phyloP scores from a whole-genome alignment of 352 stramenopile genomes.

The Phytophthora agathidicida region DNA sequence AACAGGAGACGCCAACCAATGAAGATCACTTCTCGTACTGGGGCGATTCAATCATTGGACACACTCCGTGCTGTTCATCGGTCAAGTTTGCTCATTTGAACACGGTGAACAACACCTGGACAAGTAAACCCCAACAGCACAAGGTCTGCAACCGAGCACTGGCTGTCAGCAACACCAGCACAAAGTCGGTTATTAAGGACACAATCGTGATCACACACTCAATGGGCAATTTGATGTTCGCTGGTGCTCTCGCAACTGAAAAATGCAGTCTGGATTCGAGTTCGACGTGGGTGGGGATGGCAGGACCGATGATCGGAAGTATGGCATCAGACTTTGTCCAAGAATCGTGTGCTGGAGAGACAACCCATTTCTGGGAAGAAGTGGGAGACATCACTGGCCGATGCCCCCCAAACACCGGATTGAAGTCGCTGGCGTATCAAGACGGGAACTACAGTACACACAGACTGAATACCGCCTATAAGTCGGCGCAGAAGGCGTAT shows the following conservation, averaged over 20 bases:
- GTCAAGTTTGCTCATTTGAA: slow-evolving; percentile 14
- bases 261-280: slow-evolving; percentile 19
- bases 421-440: slow-evolving; percentile 38
- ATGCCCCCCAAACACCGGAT: slow-evolving; percentile 23
- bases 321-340: slow-evolving; percentile 21
- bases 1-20: slow-evolving; percentile 6
- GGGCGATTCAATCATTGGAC: slow-evolving; percentile 6
- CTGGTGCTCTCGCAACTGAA: slow-evolving; percentile 13
- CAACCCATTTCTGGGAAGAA: slow-evolving; percentile 1
- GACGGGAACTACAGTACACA: slow-evolving; percentile 15
- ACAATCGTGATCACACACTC: slow-evolving; percentile 17
- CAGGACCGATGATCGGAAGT: slow-evolving; percentile 12
- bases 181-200: background rate
- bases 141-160: slow-evolving; percentile 12
- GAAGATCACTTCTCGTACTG: slow-evolving; percentile 13
- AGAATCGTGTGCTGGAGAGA: slow-evolving; percentile 5
- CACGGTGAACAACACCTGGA: slow-evolving; percentile 12
- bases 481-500: slow-evolving; percentile 20
- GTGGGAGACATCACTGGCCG: slow-evolving; percentile 10
- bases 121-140: slow-evolving; percentile 2
- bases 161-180: slow-evolving; percentile 8
- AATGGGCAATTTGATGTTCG: slow-evolving; percentile 20
- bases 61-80: slow-evolving; percentile 16
- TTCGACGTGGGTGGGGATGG: slow-evolving; percentile 34
- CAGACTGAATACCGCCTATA: slow-evolving; percentile 20